Percentiles rank a stretch among this genome's conserved stretches.
phyloP scores from a whole-genome alignment of 1,284 basidiomycete genomes.

The Fomes fomentarius region DNA sequence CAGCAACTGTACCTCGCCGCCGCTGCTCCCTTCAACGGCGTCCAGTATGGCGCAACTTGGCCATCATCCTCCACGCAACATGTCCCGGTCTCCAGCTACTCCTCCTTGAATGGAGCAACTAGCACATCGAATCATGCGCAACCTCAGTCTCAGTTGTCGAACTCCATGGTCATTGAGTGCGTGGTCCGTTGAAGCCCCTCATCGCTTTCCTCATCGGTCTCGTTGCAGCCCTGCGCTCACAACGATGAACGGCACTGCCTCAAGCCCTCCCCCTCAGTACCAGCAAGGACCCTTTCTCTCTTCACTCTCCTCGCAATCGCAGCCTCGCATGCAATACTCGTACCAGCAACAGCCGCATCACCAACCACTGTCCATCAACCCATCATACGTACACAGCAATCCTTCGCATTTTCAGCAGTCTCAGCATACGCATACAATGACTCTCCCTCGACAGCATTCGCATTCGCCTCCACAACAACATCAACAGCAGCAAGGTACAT shows the following conservation, averaged over 20 bases:
- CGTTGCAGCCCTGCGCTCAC: slow-evolving; percentile 52
- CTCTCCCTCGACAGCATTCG: slow-evolving; percentile 27
- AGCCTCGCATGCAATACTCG: slow-evolving; percentile 39
- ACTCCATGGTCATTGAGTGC: slow-evolving; percentile 55
- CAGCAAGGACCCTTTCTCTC: no score
- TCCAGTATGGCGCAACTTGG: slow-evolving; percentile 55
- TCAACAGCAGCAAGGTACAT: slow-evolving; percentile 49
- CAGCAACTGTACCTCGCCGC: slow-evolving; percentile 41
- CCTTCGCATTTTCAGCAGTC: slow-evolving; percentile 40
- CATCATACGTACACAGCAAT: slow-evolving; percentile 34
- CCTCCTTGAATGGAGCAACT: slow-evolving; percentile 73
- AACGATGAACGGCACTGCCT: slow-evolving; percentile 42
- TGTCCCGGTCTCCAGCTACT: slow-evolving; percentile 73
- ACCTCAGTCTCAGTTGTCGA: slow-evolving; percentile 26
- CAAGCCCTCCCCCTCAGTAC: slow-evolving; percentile 39
- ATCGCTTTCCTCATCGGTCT: slow-evolving; percentile 8
- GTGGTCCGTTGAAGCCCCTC: slow-evolving; percentile 24
- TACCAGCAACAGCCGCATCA: slow-evolving; percentile 43
- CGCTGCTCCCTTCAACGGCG: slow-evolving; percentile 54
- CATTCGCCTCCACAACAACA: slow-evolving; percentile 32
- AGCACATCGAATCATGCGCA: slow-evolving; percentile 36
- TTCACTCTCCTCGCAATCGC: slow-evolving; percentile 33
- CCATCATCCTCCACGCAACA: slow-evolving; percentile 39
- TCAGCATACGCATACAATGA: slow-evolving; percentile 36
- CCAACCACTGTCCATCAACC: slow-evolving; percentile 38